A percentile compares a stretch with the other conserved stretches of the same genome.
These are phyloP conservation scores for Perkinsus marinus DNA, from an alignment of 169 alveolate genomes.

Conservation along the genomic window DNA sequence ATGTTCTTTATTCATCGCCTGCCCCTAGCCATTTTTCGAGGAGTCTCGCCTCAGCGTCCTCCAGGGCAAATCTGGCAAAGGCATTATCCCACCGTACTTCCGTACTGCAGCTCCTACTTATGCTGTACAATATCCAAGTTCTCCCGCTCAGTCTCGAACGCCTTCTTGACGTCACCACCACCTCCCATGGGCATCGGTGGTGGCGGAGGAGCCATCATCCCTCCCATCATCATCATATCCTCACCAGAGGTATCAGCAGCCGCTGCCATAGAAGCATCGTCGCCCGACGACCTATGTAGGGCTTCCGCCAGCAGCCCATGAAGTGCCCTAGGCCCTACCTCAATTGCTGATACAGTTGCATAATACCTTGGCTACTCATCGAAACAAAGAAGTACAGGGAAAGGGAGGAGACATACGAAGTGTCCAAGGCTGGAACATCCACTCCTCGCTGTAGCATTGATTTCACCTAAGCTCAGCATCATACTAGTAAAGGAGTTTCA, in stretches of 20 bases:
- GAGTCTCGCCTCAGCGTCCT: not conserved
- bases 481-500: no score
- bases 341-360: not conserved
- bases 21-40: not conserved
- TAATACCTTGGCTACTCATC: not conserved
- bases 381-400: conserved; percentile 44
- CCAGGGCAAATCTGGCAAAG: not conserved
- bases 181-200: not conserved
- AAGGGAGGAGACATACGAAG: conserved; percentile 58
- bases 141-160: not conserved
- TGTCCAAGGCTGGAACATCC: conserved; percentile 53
- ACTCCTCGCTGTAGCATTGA: conserved; percentile 61
- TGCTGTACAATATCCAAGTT: not conserved
- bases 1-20: not conserved
- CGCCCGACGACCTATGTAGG: not conserved
- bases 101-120: not conserved
- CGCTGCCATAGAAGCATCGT: not conserved
- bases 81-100: not conserved
- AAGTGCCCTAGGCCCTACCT: not conserved
- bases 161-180: not conserved
- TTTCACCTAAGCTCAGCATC: conserved; percentile 27
- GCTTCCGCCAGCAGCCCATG: not conserved
- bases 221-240: not conserved
- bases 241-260: not conserved
- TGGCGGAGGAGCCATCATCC: not conserved